Conservation (phyloP, 768 basidiomycete genomes). For the Lepiota venenata region DNA sequence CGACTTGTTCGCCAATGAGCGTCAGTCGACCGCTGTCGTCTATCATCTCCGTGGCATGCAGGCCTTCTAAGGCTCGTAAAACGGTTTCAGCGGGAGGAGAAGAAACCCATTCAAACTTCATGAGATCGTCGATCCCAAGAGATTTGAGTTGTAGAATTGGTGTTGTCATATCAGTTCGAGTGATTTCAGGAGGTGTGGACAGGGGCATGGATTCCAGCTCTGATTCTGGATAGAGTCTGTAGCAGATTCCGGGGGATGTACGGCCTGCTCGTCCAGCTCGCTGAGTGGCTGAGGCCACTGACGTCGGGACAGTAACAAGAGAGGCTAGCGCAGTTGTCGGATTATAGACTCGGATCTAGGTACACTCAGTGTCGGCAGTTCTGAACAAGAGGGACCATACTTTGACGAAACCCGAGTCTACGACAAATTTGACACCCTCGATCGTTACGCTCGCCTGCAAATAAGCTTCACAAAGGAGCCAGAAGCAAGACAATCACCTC, state of each 20-base stretch:
- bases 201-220: slow-evolving; percentile 56
- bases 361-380: background rate
- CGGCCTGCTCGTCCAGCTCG: slow-evolving; percentile 94
- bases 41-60: slow-evolving; percentile 80
- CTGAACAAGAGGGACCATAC: slow-evolving; percentile 32
- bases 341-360: slow-evolving; percentile 86
- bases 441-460: slow-evolving; percentile 91
- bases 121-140: slow-evolving; percentile 90
- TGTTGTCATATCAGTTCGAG: slow-evolving; percentile 85
- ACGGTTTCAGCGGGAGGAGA: slow-evolving; percentile 85
- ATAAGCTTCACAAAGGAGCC: background rate
- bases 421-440: slow-evolving; percentile 90
- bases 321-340: slow-evolving; percentile 83
- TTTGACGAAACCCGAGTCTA: slow-evolving; percentile 96
- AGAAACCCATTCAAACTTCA: slow-evolving; percentile 96
- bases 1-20: slow-evolving; percentile 76
- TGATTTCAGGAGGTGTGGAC: slow-evolving; percentile 86
- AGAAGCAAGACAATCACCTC: slow-evolving; percentile 49
- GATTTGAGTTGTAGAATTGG: slow-evolving; percentile 93
- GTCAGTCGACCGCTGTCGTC: slow-evolving; percentile 79
- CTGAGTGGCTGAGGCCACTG: slow-evolving; percentile 87
- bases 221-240: slow-evolving; percentile 79
- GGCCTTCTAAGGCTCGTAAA: slow-evolving; percentile 79
- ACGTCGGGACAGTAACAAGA: slow-evolving; percentile 78
- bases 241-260: slow-evolving; percentile 89